phyloP scores from a whole-genome alignment of 192 early-diverging fungal species.

The Coemansia sp. region DNA sequence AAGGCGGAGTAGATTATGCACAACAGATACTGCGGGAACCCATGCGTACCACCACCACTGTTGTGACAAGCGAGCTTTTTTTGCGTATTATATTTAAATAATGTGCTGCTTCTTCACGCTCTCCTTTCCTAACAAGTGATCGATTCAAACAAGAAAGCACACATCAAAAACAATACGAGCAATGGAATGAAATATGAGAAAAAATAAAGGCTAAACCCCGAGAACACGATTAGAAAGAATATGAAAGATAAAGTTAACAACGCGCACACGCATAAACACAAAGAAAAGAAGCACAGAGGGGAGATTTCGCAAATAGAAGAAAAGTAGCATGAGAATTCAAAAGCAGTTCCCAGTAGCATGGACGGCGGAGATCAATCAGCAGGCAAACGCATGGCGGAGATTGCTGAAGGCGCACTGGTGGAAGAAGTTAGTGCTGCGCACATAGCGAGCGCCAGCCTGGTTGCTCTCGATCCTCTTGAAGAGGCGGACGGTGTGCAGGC shows the following conservation, averaged over 20 bases:
- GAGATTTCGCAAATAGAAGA: not conserved
- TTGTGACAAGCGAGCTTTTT: too few species aligned
- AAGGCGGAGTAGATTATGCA: conserved; percentile 16
- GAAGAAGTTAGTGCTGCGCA: conserved; percentile 56
- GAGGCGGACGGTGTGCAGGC: conserved; percentile 69
- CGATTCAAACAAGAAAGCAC: not conserved
- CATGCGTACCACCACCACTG: too few species aligned
- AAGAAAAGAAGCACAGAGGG: conserved; percentile 10
- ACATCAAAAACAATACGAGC: not conserved
- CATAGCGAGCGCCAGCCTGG: conserved; percentile 55
- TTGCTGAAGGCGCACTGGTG: conserved; percentile 56
- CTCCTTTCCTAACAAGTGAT: not conserved
- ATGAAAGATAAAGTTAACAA: conserved; percentile 2
- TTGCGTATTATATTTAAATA: too few species aligned
- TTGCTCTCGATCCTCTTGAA: conserved; percentile 73
- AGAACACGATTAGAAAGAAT: not conserved
- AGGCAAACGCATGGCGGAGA: conserved; percentile 47
- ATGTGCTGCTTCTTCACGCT: too few species aligned
- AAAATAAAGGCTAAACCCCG: not conserved
- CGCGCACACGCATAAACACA: conserved; percentile 10
- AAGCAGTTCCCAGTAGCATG: not conserved
- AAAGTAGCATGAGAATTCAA: not conserved
- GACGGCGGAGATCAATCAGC: conserved; percentile 1
- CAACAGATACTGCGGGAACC: not conserved
- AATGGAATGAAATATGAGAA: not conserved